These are phyloP conservation scores for Phytophthora melonis DNA, from an alignment of 352 stramenopile genomes.

Conservation along the genomic window DNA sequence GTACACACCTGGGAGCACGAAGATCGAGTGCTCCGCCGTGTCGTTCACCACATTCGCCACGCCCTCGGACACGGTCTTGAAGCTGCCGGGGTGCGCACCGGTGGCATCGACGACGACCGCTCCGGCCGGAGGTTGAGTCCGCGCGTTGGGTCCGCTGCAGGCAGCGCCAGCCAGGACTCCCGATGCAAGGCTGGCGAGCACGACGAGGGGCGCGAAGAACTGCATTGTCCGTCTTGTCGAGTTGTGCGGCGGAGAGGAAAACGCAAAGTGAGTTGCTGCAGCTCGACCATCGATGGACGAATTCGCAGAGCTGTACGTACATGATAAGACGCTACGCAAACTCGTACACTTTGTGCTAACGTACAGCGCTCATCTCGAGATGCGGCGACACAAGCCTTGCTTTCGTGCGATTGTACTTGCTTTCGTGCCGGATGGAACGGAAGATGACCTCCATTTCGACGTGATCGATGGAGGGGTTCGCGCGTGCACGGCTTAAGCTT, in stretches of 20 bases:
- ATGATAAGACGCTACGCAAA: background rate
- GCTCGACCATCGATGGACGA: background rate
- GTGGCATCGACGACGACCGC: constrained; percentile 24
- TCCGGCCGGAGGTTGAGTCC: constrained; percentile 9
- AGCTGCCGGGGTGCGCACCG: constrained; percentile 15
- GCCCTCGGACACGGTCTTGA: constrained; percentile 12
- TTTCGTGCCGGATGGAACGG: background rate
- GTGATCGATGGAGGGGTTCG: no score
- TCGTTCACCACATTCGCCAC: background rate
- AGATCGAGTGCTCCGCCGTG: constrained; percentile 22
- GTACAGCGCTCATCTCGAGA: background rate
- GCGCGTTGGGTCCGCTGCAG: constrained; percentile 16
- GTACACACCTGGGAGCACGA: constrained; percentile 25
- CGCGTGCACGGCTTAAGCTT: no score
- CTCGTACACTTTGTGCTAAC: background rate
- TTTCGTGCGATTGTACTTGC: background rate
- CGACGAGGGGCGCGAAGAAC: background rate
- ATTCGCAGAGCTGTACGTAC: background rate
- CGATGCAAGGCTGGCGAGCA: constrained; percentile 3
- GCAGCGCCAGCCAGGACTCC: background rate
- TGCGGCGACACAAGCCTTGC: background rate
- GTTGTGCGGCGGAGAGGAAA: background rate
- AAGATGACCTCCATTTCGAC: background rate
- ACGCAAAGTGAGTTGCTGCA: constrained; percentile 4
- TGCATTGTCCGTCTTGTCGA: background rate